Conservation (phyloP, 441 rosid genomes). For the Croton laevigatus region DNA sequence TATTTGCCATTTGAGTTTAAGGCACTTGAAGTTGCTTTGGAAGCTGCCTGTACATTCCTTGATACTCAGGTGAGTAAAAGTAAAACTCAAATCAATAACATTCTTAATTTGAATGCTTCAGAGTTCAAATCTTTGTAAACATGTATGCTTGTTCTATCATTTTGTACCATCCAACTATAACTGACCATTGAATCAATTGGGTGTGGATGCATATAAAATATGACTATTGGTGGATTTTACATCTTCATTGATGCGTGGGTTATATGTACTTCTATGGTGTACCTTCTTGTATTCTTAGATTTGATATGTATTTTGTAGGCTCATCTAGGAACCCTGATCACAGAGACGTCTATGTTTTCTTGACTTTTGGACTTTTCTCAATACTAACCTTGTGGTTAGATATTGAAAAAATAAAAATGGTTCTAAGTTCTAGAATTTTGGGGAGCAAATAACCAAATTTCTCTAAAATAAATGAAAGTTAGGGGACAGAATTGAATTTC, state of each 20-base stretch:
- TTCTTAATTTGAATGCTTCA: slow-evolving; percentile 8
- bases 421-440: too few relatives aligned
- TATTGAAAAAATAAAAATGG: background rate
- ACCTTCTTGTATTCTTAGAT: background rate
- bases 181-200: slow-evolving; percentile 1
- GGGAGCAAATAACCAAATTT: too few relatives aligned
- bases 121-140: slow-evolving; percentile 1
- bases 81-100: slow-evolving; percentile 1
- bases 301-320: background rate
- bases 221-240: background rate
- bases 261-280: background rate
- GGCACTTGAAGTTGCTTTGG: slow-evolving; percentile 93
- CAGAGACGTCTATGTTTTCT: slow-evolving; percentile 3
- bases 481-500: too few relatives aligned
- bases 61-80: slow-evolving; percentile 82
- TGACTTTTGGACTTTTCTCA: background rate
- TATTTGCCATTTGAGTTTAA: slow-evolving; percentile 96
- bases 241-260: slow-evolving; percentile 2
- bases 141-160: background rate
- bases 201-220: background rate
- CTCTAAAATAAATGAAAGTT: too few relatives aligned
- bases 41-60: slow-evolving; percentile 97
- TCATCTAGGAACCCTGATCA: background rate
- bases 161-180: slow-evolving; percentile 4
- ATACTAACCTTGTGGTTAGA: background rate